phyloP scores from a whole-genome alignment of 2,329 filamentous ascomycete genomes.

The Clarireedia sp. region DNA sequence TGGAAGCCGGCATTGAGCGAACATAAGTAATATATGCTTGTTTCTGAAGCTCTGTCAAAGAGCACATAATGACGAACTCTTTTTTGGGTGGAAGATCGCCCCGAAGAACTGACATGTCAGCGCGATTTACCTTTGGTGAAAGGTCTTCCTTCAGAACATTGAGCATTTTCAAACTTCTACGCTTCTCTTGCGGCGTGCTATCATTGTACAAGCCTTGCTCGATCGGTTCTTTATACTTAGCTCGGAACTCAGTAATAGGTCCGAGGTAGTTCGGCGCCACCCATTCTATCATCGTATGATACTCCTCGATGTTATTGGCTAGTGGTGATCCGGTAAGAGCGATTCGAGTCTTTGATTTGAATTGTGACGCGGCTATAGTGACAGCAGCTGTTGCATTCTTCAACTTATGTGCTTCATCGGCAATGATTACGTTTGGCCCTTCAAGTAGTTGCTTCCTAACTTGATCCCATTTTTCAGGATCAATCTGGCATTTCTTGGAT shows the following conservation, averaged over 20 bases:
- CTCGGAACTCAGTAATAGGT: constrained; percentile 55
- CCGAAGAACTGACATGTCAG: constrained; percentile 59
- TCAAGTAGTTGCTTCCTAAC: constrained; percentile 42
- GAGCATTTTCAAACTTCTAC: constrained; percentile 57
- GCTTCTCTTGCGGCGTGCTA: constrained; percentile 47
- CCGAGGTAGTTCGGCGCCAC: constrained; percentile 74
- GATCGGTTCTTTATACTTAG: constrained; percentile 67
- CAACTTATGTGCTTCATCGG: constrained; percentile 75
- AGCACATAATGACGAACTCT: constrained; percentile 73
- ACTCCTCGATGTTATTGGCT: constrained; percentile 76
- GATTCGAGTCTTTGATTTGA: constrained; percentile 64
- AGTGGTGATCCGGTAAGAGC: constrained; percentile 83
- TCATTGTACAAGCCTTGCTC: constrained; percentile 61
- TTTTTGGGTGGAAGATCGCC: constrained; percentile 64
- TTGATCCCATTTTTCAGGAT: neutral
- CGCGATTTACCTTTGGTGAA: constrained; percentile 69
- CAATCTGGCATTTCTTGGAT: constrained; percentile 13
- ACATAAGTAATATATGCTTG: constrained; percentile 52
- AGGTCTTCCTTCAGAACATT: constrained; percentile 64
- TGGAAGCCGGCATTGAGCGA: constrained; percentile 27
- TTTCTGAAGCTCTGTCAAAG: constrained; percentile 58
- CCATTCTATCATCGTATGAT: constrained; percentile 84
- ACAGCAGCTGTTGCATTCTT: constrained; percentile 56
- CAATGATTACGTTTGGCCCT: constrained; percentile 64
- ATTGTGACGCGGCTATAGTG: constrained; percentile 44